phyloP scores from a whole-genome alignment of 1,284 basidiomycete species.

The Ceratobasidium sp. region DNA sequence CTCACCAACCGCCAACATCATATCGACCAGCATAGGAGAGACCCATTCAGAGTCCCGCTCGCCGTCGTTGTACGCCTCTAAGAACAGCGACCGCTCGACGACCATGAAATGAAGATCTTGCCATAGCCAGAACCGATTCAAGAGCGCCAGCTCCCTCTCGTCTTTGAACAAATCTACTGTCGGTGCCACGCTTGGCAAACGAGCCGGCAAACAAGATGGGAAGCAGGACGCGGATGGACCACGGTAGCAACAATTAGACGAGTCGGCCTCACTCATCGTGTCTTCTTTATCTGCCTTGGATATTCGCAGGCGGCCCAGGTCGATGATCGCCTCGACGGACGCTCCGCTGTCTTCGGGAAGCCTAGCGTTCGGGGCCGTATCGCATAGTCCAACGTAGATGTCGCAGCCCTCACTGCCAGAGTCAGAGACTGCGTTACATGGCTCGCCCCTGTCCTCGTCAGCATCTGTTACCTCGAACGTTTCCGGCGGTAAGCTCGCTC shows the following conservation, averaged over 20 bases:
- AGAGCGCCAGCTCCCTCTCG: conserved; percentile 3
- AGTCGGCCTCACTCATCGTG: conserved; percentile 16
- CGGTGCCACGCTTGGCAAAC: not conserved
- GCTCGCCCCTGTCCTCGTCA: too few species aligned
- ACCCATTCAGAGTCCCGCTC: conserved; percentile 42
- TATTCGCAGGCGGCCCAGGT: conserved; percentile 19
- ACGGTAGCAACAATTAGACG: conserved; percentile 23
- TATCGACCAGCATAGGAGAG: conserved; percentile 37
- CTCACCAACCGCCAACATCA: conserved; percentile 37
- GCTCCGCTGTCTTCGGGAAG: conserved; percentile 36
- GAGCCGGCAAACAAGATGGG: not conserved
- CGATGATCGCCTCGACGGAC: conserved; percentile 29
- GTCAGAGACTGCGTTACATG: too few species aligned
- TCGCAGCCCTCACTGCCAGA: not conserved
- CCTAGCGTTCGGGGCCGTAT: not conserved
- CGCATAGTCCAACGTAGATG: not conserved
- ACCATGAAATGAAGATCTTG: conserved; percentile 28
- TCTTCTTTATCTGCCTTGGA: not conserved
- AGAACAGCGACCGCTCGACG: conserved; percentile 13
- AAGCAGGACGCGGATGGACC: conserved; percentile 14
- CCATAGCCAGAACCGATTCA: conserved; percentile 31
- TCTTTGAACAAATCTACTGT: conserved; percentile 13
- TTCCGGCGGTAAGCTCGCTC: too few species aligned
- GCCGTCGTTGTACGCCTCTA: conserved; percentile 21
- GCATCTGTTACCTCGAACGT: too few species aligned